Evolutionary conservation across 1,284 basidiomycete genomes (phyloP).

Genomic region (Trametes hirsuta): DNA sequence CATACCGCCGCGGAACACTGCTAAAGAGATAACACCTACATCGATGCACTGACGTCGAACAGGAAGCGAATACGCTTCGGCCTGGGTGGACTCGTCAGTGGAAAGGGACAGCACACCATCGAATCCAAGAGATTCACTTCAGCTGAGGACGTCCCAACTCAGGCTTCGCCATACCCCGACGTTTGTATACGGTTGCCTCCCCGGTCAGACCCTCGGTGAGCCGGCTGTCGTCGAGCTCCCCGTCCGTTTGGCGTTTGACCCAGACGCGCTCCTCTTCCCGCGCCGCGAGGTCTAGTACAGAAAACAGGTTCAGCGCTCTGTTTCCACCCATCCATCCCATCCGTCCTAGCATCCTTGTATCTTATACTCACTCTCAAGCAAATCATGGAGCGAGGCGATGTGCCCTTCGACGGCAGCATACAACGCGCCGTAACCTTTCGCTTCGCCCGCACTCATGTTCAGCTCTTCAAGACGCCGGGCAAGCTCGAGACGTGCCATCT

Average conservation of each 20-base stretch:
- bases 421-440: conserved; percentile 56
- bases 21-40: conserved; percentile 41
- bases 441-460: conserved; percentile 59
- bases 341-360: too few relatives aligned
- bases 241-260: conserved; percentile 71
- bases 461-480: conserved; percentile 62
- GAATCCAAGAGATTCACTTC: conserved; percentile 44
- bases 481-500: conserved; percentile 67
- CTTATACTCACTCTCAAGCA: conserved; percentile 56
- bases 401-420: conserved; percentile 59
- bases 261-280: conserved; percentile 71
- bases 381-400: conserved; percentile 57
- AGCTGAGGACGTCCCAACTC: conserved; percentile 67
- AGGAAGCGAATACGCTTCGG: conserved; percentile 69
- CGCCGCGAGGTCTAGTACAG: conserved; percentile 55
- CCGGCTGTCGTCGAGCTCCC: conserved; percentile 68
- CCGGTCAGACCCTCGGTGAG: conserved; percentile 68
- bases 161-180: conserved; percentile 68
- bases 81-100: conserved; percentile 35
- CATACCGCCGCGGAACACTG: conserved; percentile 44
- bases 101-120: background rate
- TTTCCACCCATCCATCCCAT: too few relatives aligned
- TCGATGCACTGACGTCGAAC: conserved; percentile 74
- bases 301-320: background rate
- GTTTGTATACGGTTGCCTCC: conserved; percentile 69